phyloP scores from a whole-genome alignment of 768 basidiomycete species.

The Russula earlei region DNA sequence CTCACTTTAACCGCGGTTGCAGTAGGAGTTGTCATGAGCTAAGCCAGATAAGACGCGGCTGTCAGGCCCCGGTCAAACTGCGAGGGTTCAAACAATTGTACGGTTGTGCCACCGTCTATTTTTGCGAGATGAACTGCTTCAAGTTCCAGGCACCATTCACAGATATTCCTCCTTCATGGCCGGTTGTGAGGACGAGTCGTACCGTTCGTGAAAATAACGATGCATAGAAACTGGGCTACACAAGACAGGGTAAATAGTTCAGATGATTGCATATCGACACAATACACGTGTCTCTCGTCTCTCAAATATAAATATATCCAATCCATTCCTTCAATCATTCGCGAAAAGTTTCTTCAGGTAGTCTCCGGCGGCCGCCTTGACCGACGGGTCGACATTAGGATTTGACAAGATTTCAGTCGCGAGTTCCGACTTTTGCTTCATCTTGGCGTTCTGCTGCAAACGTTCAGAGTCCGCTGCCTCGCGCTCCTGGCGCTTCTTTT shows the following conservation, averaged over 20 bases:
- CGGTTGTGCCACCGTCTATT: conserved; percentile 1
- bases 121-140: background rate
- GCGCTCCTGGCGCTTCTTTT: conserved; percentile 43
- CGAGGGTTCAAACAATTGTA: conserved; percentile 4
- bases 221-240: conserved; percentile 4
- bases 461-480: conserved; percentile 50
- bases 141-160: conserved; percentile 4
- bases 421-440: conserved; percentile 54
- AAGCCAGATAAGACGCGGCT: background rate
- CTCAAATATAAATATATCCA: background rate
- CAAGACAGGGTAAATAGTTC: conserved; percentile 1
- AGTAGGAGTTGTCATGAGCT: background rate
- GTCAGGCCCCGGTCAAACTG: conserved; percentile 10
- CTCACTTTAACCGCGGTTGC: conserved; percentile 19
- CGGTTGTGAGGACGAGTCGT: too few relatives aligned
- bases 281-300: background rate
- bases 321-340: conserved; percentile 26
- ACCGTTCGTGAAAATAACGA: background rate
- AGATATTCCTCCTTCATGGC: background rate
- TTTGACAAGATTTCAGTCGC: conserved; percentile 62
- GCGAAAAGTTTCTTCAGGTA: conserved; percentile 61
- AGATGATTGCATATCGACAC: conserved; percentile 1
- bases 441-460: conserved; percentile 38
- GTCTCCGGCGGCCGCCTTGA: conserved; percentile 60
- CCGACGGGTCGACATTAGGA: conserved; percentile 44